Conservation (phyloP, 106 monocot species). For the Posidonia australis region DNA sequence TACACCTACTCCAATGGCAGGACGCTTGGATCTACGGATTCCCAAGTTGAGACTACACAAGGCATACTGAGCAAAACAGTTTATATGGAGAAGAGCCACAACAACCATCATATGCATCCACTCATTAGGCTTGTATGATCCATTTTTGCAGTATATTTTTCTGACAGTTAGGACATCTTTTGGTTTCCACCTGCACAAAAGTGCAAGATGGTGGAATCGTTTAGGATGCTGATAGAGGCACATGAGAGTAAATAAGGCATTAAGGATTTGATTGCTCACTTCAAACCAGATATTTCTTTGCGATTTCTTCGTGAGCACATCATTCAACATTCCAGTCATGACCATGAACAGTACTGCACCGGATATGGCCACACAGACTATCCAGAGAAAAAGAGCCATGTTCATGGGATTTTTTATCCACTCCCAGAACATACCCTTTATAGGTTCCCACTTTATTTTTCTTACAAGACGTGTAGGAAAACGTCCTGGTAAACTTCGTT, state of each 20-base stretch:
- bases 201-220: constrained; percentile 50
- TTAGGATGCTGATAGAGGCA: constrained; percentile 75
- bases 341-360: constrained; percentile 77
- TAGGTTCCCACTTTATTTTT: constrained; percentile 50
- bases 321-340: constrained; percentile 61
- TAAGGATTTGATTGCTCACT: constrained; percentile 78
- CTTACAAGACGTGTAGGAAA: constrained; percentile 23
- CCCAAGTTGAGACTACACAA: constrained; percentile 71
- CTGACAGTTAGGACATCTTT: constrained; percentile 36
- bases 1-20: constrained; percentile 59
- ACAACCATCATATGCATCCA: constrained; percentile 89
- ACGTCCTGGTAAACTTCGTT: constrained; percentile 7
- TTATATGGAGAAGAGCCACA: constrained; percentile 53
- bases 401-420: constrained; percentile 84
- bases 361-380: constrained; percentile 57
- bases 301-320: constrained; percentile 46
- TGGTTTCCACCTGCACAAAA: constrained; percentile 45
- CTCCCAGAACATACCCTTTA: constrained; percentile 27
- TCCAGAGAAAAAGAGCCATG: constrained; percentile 70
- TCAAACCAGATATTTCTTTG: constrained; percentile 75
- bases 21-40: constrained; percentile 42
- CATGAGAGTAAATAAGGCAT: constrained; percentile 90
- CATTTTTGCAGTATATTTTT: constrained; percentile 68
- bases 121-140: constrained; percentile 61
- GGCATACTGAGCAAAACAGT: constrained; percentile 80